Evolutionary conservation across 345 rosid species (phyloP).

Genomic region (Hevea brasiliensis): DNA sequence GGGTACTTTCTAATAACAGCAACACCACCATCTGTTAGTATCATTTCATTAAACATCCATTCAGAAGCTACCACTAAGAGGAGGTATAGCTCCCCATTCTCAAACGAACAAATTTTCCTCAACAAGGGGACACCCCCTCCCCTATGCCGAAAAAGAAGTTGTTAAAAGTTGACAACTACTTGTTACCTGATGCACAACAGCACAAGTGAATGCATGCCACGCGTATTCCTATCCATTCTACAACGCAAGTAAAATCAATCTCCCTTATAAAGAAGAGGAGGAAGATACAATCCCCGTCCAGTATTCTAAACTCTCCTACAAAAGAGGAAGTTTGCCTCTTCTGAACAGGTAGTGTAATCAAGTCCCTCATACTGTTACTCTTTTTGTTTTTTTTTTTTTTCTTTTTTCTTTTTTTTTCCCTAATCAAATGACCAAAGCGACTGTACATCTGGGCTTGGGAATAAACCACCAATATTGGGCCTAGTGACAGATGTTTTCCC

Average conservation of each 20-base stretch:
- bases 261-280: conserved; percentile 48
- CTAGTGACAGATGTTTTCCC: conserved; percentile 39
- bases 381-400: conserved; percentile 1
- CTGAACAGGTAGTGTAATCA: conserved; percentile 36
- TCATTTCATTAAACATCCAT: no score
- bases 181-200: conserved; percentile 34
- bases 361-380: conserved; percentile 41
- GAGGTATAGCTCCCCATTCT: conserved; percentile 23
- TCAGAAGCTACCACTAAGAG: conserved; percentile 14
- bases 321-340: conserved; percentile 41
- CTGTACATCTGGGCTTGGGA: conserved; percentile 65
- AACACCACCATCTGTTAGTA: no score
- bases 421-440: conserved; percentile 65
- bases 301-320: conserved; percentile 45
- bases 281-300: conserved; percentile 57
- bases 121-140: conserved; percentile 16
- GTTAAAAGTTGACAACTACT: conserved; percentile 25
- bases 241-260: conserved; percentile 44
- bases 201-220: conserved; percentile 42
- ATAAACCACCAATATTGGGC: conserved; percentile 50
- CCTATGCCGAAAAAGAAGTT: conserved; percentile 6
- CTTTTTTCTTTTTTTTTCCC: conserved; percentile 18
- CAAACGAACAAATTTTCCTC: conserved; percentile 25
- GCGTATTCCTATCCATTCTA: conserved; percentile 40
- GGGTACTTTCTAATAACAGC: no score